phyloP scores from a whole-genome alignment of 805 yeast species.

The Candida verbasci region DNA sequence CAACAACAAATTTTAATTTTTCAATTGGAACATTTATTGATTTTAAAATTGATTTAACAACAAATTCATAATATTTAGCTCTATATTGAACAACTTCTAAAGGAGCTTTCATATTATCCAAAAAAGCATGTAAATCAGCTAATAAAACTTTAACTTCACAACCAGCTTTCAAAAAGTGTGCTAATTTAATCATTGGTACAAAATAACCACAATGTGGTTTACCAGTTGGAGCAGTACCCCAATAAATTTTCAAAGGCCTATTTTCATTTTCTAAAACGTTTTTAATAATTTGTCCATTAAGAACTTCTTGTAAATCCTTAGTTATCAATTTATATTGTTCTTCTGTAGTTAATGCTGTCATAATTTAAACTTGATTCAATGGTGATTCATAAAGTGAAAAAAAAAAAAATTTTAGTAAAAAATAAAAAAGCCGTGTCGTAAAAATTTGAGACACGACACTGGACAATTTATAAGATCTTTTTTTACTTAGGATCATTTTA shows the following conservation, averaged over 20 bases:
- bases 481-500: neutral
- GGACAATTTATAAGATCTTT: neutral
- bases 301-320: slow-evolving; percentile 84
- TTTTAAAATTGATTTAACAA: slow-evolving; percentile 78
- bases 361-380: too few relatives aligned
- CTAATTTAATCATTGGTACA: slow-evolving; percentile 95
- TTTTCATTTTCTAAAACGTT: slow-evolving; percentile 76
- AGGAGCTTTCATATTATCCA: slow-evolving; percentile 98
- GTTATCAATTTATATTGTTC: slow-evolving; percentile 75
- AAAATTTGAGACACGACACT: neutral
- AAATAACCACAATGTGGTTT: slow-evolving; percentile 98
- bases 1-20: slow-evolving; percentile 74
- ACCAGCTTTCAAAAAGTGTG: slow-evolving; percentile 93
- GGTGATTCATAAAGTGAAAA: neutral
- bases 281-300: slow-evolving; percentile 83
- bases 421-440: slow-evolving; percentile 1
- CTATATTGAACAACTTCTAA: slow-evolving; percentile 85
- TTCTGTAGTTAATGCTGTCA: slow-evolving; percentile 39
- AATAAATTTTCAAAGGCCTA: slow-evolving; percentile 81
- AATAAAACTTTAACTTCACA: slow-evolving; percentile 87
- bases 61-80: slow-evolving; percentile 81
- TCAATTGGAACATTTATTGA: slow-evolving; percentile 92
- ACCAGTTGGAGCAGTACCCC: slow-evolving; percentile 99
- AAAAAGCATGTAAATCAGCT: slow-evolving; percentile 94
- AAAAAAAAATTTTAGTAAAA: neutral